Base-by-base conservation (phyloP, 192 early-diverging fungal genomes). In the Linnemannia zychae region DNA sequence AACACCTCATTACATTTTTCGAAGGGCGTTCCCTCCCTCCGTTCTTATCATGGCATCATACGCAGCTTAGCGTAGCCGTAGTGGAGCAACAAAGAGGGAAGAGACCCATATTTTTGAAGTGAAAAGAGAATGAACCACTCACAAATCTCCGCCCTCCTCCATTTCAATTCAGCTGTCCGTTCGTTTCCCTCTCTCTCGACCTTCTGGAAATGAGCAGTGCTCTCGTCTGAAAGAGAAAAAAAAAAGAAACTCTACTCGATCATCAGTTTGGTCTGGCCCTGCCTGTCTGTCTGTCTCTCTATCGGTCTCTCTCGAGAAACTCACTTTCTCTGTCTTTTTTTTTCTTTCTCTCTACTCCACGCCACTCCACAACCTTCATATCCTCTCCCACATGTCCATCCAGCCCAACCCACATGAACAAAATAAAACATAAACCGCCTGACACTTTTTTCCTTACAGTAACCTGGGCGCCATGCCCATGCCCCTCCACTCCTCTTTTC, bases 131-230 rank as follows among this genome's bases (percentile, higher is more conserved):
- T 36, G 20, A 74, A 37, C 47, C 33, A 52, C 31, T 44, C 28
- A 53, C 33, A 74, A 69, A 69, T 69, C 67, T 69, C 67, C 67
- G 67, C 67, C 67, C 67, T 37, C 38, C 24, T 13, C 57, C 22
- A n/a, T 60, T 60, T 44, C 40, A 44, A 44, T 44, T 9, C 40
- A 44, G 9, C 9, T 44, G 4, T 9, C 40, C 40, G 9, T 44
- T 44, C 40, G 40, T 44, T 9, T 44, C 40, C 3, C 40, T 44
- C 40, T 6, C n/a, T 44, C 40, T 44, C 40, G 40, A 44, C 40
- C 40, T 44, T 44, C 40, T 44, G 40, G 40, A 44, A 44, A 44
- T 44, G 40, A 44, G 40, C 40, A 44, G 40, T 44, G 40, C 40
- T 44, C 40, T 44, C 40, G 40, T 44, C 4, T 36, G 47, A 36